Base-by-base conservation (phyloP, 768 basidiomycete species). In the Hygrophorus pudorinus region DNA sequence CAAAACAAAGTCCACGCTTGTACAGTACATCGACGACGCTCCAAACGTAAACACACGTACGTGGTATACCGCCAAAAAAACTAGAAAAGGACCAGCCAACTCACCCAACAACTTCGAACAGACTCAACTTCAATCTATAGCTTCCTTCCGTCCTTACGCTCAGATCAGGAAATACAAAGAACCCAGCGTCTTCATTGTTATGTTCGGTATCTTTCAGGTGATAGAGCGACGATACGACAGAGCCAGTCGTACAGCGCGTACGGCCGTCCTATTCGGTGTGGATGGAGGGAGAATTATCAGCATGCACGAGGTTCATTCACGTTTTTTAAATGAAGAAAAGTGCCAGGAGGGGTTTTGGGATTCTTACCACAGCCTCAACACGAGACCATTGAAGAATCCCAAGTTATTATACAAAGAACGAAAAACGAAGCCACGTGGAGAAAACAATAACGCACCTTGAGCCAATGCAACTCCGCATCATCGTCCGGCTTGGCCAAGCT, bases 131-230 rank as follows among this genome's bases (percentile, higher is more conserved):
- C 44, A 87, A 65, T 10, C 86, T 71, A 56, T 93, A 98, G 51
- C 82, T 84, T 6, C 93, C 93, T 61, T 97, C 93, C 2, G 88
- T 90, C 48, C 90, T 70, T 4, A 97, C 89, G 48, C 84, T 85
- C 18, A 98, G 72, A 60, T 96, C 93, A 0, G 93, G 93, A 54
- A 98, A 98, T 27, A 96, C 91, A 56, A 98, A 98, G 67, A 93
- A 92, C 0, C 89, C 92, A 6, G 88, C 89, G 54, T 89, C 86
- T 61, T 73, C 68, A 45, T 72, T 72, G 40, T 65, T 65, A 44
- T 71, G 60, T 48, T 71, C 70, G 0, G 73, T 72, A 48, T 81
- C 88, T 57, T 92, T 94, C 44, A 96, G 72, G 56, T 94, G 91
- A 58, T 94, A 96, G 9, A 97, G 67, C 1, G 81, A 85, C 1